These are phyloP conservation scores for Ogataea haglerorum DNA, from an alignment of 805 yeast species.

Conservation along the genomic window DNA sequence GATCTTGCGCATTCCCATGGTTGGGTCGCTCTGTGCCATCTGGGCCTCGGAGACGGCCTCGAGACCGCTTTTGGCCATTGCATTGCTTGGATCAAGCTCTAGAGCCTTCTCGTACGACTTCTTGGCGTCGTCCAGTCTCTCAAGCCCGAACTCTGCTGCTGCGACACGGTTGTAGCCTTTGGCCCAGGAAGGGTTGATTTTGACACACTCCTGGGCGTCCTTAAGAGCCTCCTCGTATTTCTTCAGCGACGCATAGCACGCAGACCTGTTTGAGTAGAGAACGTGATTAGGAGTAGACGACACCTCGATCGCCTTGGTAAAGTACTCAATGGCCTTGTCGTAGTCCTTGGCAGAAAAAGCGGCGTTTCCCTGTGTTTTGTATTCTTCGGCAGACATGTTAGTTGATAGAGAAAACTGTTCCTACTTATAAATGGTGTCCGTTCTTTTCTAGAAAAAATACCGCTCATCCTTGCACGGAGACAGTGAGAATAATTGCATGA, in stretches of 20 bases:
- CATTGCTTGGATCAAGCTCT: constrained; percentile 74
- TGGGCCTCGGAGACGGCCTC: constrained; percentile 61
- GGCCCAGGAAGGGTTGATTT: constrained; percentile 85
- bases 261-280: constrained; percentile 90
- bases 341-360: constrained; percentile 88
- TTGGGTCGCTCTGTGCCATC: constrained; percentile 41
- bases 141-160: constrained; percentile 88
- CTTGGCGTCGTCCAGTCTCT: constrained; percentile 72
- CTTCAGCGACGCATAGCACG: constrained; percentile 76
- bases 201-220: constrained; percentile 83
- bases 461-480: constrained; percentile 10
- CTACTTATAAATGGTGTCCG: constrained; percentile 6
- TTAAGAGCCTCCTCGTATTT: constrained; percentile 69
- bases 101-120: constrained; percentile 72
- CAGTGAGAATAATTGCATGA: background rate
- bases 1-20: constrained; percentile 71
- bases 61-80: constrained; percentile 84
- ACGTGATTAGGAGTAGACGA: constrained; percentile 87
- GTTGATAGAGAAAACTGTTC: constrained; percentile 1
- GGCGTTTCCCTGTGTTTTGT: constrained; percentile 89
- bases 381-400: constrained; percentile 64
- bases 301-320: constrained; percentile 83
- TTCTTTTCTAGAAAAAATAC: constrained; percentile 14
- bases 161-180: constrained; percentile 94
- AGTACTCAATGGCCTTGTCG: constrained; percentile 71